These are phyloP conservation scores for Pisolithus sp. DNA, from an alignment of 768 basidiomycete species.

Conservation along the genomic window DNA sequence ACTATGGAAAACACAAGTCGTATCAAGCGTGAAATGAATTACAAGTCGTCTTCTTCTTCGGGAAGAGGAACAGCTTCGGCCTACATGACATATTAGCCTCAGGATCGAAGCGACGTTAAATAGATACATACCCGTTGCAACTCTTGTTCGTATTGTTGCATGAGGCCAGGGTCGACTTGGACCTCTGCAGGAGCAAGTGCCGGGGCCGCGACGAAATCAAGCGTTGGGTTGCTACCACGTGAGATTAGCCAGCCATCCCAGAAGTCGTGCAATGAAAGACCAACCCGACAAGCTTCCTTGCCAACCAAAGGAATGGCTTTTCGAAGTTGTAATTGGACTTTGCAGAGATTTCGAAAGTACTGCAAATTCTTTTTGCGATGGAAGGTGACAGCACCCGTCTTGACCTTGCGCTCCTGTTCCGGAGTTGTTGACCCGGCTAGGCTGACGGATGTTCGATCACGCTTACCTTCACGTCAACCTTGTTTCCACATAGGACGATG, in stretches of 20 bases:
- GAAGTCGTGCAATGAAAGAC: conserved; percentile 21
- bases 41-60: conserved; percentile 92
- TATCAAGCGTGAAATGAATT: conserved; percentile 24
- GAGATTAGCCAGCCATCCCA: background rate
- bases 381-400: conserved; percentile 97
- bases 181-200: conserved; percentile 95
- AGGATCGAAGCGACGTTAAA: background rate
- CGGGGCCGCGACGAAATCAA: conserved; percentile 96
- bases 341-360: conserved; percentile 99
- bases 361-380: conserved; percentile 99
- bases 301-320: conserved; percentile 99
- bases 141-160: conserved; percentile 75
- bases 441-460: background rate
- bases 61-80: conserved; percentile 92
- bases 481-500: conserved; percentile 98
- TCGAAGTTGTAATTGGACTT: conserved; percentile 99
- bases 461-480: conserved; percentile 96
- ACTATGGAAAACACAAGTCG: conserved; percentile 15
- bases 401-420: conserved; percentile 94
- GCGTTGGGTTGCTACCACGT: conserved; percentile 58
- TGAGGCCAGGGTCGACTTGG: conserved; percentile 68
- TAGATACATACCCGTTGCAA: conserved; percentile 49
- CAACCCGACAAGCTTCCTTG: conserved; percentile 94
- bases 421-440: conserved; percentile 4
- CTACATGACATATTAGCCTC: conserved; percentile 31